phyloP scores from a whole-genome alignment of 1,284 basidiomycete species.

The Caloboletus firmus region DNA sequence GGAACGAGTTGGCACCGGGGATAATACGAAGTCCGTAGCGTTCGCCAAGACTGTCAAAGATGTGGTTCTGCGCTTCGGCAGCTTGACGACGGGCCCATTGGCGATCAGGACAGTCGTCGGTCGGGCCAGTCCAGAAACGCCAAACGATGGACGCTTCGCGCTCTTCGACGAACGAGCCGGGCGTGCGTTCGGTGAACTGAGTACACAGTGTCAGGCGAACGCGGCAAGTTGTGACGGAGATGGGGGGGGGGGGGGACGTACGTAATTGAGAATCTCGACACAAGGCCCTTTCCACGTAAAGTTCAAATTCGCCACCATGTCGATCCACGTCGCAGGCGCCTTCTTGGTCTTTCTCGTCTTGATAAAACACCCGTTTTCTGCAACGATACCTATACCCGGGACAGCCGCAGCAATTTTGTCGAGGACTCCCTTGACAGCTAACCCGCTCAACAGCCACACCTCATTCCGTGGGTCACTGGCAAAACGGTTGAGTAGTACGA shows the following conservation, averaged over 20 bases:
- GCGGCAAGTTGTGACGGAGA: too few relatives aligned
- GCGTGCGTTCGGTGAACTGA: conserved; percentile 86
- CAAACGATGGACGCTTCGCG: conserved; percentile 82
- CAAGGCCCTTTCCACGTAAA: conserved; percentile 78
- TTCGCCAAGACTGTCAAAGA: conserved; percentile 83
- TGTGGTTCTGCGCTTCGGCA: conserved; percentile 88
- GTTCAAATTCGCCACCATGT: conserved; percentile 77
- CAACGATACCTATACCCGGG: conserved; percentile 77
- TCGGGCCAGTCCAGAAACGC: conserved; percentile 72
- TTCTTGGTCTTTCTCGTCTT: conserved; percentile 47
- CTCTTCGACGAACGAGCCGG: conserved; percentile 82
- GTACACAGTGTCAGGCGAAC: neutral
- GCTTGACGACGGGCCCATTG: conserved; percentile 84
- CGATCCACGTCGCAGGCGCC: conserved; percentile 60
- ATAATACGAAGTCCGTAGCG: conserved; percentile 79
- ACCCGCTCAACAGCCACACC: conserved; percentile 81
- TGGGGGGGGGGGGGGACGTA: conserved; percentile 43
- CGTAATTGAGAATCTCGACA: conserved; percentile 79
- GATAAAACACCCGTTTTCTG: conserved; percentile 87
- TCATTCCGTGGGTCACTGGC: conserved; percentile 68
- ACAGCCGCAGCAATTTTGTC: conserved; percentile 60
- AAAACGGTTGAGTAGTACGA: conserved; percentile 61
- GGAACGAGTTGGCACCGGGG: conserved; percentile 74
- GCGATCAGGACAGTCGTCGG: conserved; percentile 50
- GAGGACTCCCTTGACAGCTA: conserved; percentile 62